phyloP scores from a whole-genome alignment of 257 asterid genomes.

The Ballota nigra region DNA sequence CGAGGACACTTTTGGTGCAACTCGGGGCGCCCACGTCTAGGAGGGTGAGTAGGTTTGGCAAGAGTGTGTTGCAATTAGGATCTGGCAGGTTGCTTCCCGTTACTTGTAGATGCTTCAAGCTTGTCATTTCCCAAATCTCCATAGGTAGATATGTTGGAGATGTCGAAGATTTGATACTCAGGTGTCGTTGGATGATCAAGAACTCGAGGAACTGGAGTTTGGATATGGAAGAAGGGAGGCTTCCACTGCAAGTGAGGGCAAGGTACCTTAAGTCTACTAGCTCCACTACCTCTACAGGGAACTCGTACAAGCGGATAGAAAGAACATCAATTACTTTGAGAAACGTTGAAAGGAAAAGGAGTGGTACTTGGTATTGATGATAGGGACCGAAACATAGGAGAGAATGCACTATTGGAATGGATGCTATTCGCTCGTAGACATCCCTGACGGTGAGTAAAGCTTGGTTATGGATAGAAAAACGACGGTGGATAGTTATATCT shows the following conservation, averaged over 20 bases:
- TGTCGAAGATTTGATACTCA: not conserved
- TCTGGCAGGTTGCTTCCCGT: not conserved
- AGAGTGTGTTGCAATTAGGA: not conserved
- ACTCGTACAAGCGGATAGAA: slow-evolving; percentile 14
- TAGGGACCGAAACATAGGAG: slow-evolving; percentile 8
- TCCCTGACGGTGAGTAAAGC: not conserved
- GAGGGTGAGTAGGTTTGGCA: slow-evolving; percentile 6
- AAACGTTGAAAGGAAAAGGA: not conserved
- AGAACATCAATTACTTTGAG: slow-evolving; percentile 12
- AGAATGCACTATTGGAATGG: not conserved
- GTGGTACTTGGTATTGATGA: not conserved
- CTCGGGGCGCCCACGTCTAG: not conserved
- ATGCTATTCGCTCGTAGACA: not conserved
- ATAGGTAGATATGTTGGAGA: not conserved
- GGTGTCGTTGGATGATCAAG: not conserved
- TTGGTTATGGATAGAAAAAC: not conserved
- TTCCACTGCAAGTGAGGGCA: slow-evolving; percentile 10
- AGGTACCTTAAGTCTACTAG: slow-evolving; percentile 9
- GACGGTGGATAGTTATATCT: not conserved
- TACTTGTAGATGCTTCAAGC: slow-evolving; percentile 19
- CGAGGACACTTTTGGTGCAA: not conserved
- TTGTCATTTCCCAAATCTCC: slow-evolving; percentile 20
- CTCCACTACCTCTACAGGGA: not conserved
- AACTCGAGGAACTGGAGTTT: slow-evolving; percentile 9
- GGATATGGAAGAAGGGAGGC: not conserved